Percentiles rank a stretch among this genome's conserved stretches.
These are phyloP conservation scores for Mycena floridula DNA, from an alignment of 768 basidiomycete species.

Conservation along the genomic window DNA sequence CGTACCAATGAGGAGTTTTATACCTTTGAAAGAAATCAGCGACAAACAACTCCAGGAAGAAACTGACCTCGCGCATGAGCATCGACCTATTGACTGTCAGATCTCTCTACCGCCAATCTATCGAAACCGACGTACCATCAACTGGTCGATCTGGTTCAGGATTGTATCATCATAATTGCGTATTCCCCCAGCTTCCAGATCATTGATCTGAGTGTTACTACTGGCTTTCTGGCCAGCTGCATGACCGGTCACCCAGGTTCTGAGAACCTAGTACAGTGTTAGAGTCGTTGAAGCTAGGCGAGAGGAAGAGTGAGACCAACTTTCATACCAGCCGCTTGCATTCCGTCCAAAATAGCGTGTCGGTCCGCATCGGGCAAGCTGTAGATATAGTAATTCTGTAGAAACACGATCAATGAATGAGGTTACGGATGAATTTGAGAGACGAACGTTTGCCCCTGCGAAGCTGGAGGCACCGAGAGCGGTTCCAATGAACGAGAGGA, in stretches of 20 bases:
- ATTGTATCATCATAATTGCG: conserved; percentile 30
- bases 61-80: conserved; percentile 25
- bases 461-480: conserved; percentile 4
- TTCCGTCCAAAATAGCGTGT: conserved; percentile 14
- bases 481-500: not conserved
- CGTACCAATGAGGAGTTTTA: conserved; percentile 18
- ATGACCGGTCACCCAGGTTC: conserved; percentile 23
- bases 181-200: conserved; percentile 26
- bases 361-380: conserved; percentile 16
- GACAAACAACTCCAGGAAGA: no score
- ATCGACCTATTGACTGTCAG: conserved; percentile 16
- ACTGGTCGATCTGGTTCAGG: conserved; percentile 27
- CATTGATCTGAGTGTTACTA: conserved; percentile 20
- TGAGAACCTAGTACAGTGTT: conserved; percentile 11
- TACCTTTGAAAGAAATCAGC: conserved; percentile 5
- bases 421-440: not conserved
- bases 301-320: conserved; percentile 4
- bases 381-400: conserved; percentile 17
- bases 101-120: not conserved
- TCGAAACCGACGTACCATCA: conserved; percentile 20
- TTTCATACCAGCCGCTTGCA: conserved; percentile 22
- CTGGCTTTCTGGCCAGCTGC: conserved; percentile 18
- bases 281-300: not conserved
- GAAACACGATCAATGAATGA: not conserved
- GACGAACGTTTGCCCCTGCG: conserved; percentile 5